Conservation (phyloP, 2,329 filamentous ascomycete genomes). For the Falciphora oryzae region DNA sequence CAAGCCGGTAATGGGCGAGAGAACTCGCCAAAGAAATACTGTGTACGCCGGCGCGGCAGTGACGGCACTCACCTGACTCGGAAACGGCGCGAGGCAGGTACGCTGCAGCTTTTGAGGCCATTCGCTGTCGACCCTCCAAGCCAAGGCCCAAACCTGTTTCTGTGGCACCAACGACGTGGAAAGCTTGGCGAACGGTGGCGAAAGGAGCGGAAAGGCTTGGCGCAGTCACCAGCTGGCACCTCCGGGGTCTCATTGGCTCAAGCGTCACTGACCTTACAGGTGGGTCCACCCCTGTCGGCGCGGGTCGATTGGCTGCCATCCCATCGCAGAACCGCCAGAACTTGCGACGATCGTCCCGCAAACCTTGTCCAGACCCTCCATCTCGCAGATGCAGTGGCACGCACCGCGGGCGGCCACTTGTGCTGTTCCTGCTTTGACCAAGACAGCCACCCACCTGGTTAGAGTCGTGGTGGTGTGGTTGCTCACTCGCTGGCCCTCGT, state of each 20-base stretch:
- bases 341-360: neutral
- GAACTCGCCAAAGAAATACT: too few relatives aligned
- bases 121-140: neutral
- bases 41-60: too few relatives aligned
- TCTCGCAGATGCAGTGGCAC: neutral
- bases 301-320: constrained; percentile 2
- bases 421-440: neutral
- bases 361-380: neutral
- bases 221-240: neutral
- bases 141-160: neutral
- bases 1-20: too few relatives aligned
- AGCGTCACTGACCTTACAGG: neutral
- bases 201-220: neutral
- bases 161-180: neutral
- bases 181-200: neutral
- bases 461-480: neutral
- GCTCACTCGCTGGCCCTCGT: neutral
- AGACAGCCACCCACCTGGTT: neutral
- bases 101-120: neutral
- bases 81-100: too few relatives aligned
- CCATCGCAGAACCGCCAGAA: neutral
- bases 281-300: neutral
- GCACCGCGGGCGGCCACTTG: neutral
- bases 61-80: too few relatives aligned
- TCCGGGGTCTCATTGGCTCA: neutral